Percentiles rank a stretch among this genome's conserved stretches.
Conservation (phyloP, 768 basidiomycete species). For the Clitopilus passeckerianus region DNA sequence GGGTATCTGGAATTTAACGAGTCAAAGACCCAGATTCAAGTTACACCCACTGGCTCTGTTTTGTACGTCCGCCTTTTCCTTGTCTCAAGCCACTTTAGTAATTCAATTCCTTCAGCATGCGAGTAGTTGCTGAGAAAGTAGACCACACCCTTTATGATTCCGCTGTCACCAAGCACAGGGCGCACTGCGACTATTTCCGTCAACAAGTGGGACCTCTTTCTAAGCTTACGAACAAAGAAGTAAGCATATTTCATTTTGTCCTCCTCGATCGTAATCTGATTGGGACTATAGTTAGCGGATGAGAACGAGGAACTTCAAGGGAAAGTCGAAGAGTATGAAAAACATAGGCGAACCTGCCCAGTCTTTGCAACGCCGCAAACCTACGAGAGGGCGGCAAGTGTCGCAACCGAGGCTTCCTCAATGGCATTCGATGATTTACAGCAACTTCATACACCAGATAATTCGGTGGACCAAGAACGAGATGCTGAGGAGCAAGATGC, state of each 20-base stretch:
- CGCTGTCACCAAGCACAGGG: background rate
- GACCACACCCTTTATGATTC: background rate
- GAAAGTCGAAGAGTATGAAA: background rate
- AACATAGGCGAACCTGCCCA: background rate
- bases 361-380: background rate
- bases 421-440: background rate
- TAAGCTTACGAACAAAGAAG: conserved; percentile 3
- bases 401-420: background rate
- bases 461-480: background rate
- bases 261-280: background rate
- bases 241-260: background rate
- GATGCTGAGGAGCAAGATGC: background rate
- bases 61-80: background rate
- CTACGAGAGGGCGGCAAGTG: background rate
- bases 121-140: background rate
- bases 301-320: background rate
- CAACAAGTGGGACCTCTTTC: conserved; percentile 2
- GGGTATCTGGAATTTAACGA: background rate
- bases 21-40: background rate
- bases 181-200: conserved; percentile 8
- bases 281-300: background rate
- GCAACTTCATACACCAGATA: background rate
- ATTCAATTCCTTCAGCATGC: background rate
- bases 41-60: background rate
- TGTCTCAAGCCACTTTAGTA: background rate